Base-by-base conservation (phyloP, 805 yeast species). In the Pichia insulana region DNA sequence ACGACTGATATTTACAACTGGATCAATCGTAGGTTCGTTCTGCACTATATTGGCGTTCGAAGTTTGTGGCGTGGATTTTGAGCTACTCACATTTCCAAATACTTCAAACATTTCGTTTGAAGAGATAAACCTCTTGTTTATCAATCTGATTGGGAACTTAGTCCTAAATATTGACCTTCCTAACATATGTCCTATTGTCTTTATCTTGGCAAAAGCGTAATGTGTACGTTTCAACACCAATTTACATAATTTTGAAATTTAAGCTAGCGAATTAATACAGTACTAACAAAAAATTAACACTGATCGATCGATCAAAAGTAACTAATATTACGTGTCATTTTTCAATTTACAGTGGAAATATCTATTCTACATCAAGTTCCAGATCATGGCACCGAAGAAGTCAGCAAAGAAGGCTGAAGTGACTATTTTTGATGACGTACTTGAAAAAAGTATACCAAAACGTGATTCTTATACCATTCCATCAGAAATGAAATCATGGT, bases 71-170 rank as follows among this genome's bases (percentile, higher is more conserved):
- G 25, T 6, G 5, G 49, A 22, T 34, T 40, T 6, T 25, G 43
- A 30, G 15, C 38, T 20, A 38, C 20, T 26, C 15, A 22, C 39
- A n/a, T 34, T 40, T 30, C 48, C 36, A 40, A 62, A 61, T 9
- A 62, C 65, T 42, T 62, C 66, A 36, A 57, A 44, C 54, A 50
- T 50, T 6, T 46, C 54, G 32, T 45, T 30, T 20, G 46, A 27
- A 4, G 46, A 43, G 31, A 43, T 25, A 36, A 17, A 16, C 13
- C 46, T 42, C 9, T 17, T 30, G 7, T 39, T 42, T 12, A 5
- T 6, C 13, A 28, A 6, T 28, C 15, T 28, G 13, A 27, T 13
- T 30, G 36, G n/a, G 26, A 9, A 28, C 8, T 10, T 10, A 10
- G 3, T 8, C 26, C 32, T 13, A 11, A 4, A 25, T 10, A 10